Evolutionary conservation across 2,329 filamentous ascomycete genomes (phyloP), one percentile per base, ranked within the genome.

Genomic region (Phialocephala subalpina): DNA sequence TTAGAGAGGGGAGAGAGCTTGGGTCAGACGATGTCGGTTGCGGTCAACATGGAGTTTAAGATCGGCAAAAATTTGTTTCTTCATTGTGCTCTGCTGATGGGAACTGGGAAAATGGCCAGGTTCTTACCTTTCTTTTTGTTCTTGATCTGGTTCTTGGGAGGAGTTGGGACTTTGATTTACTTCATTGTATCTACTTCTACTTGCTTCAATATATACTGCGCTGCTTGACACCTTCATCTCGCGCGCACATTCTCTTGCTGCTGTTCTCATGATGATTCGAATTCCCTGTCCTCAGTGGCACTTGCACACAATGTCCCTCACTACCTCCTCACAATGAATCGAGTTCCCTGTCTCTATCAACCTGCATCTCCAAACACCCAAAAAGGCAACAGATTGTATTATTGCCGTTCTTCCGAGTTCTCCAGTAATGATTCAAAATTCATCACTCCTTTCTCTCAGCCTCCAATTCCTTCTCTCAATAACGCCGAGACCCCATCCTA

Each of bases 41-140:
- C 62, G 45, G 49, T 61, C 45, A 65, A 64, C 64, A 68, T 55
- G 29, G 57, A 49, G 11, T 62, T 58, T 72, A 67, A 70, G 40
- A 64, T 73, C 71, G 71, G 72, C 70, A 74, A 74, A 74, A 70
- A 53, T n/a, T 33, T 22, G 20, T 65, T 60, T 70, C 59, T 62
- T 65, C 68, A 58, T 65, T 53, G 33, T 22, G 35, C 35, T 58
- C 55, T 57, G 8, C 12, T 29, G 29, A 22, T 29, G 36, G n/a
- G 16, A n/a, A 14, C 8, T 22, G 12, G 27, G 22, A 36, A 56
- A 11, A 35, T 12, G 20, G 16, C 8, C n/a, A 20, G 55, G 5
- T 25, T 56, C 47, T 55, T 57, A 53, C 9, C 16, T 57, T 38
- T 20, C 29, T 29, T 14, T 12, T 22, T 1, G 2, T 20, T 38